Evolutionary conservation across 1,284 basidiomycete species (phyloP).

Genomic region (Tilletiopsis washingtonensis): DNA sequence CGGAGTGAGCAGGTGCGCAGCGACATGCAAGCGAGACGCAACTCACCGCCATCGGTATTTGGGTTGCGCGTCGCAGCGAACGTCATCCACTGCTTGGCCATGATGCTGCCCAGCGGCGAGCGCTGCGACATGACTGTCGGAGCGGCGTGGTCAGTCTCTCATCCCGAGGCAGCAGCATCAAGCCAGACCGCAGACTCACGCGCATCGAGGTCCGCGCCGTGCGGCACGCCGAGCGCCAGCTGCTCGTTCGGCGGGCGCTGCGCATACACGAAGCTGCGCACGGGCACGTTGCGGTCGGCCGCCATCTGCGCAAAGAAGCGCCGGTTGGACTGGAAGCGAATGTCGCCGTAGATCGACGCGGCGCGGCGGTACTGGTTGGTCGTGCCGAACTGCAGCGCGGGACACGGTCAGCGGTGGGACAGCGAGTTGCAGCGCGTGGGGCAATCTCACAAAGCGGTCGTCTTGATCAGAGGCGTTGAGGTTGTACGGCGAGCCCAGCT

Average conservation of each 20-base stretch:
- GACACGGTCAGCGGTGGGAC: no score
- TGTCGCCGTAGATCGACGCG: constrained; percentile 12
- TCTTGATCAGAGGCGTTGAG: not conserved
- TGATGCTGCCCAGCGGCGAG: not conserved
- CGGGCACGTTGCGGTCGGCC: not conserved
- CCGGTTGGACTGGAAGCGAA: constrained; percentile 9
- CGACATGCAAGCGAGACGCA: not conserved
- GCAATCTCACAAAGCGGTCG: no score
- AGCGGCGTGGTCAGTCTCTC: no score
- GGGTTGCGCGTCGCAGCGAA: constrained; percentile 1
- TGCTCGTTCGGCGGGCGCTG: not conserved
- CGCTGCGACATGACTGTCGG: not conserved
- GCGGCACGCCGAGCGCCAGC: constrained; percentile 5
- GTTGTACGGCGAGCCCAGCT: constrained; percentile 4
- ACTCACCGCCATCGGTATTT: not conserved
- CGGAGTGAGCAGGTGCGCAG: no score
- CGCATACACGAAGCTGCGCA: constrained; percentile 3
- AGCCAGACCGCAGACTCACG: not conserved
- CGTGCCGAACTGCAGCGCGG: no score
- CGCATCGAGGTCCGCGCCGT: constrained; percentile 5
- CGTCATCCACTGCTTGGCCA: constrained; percentile 1
- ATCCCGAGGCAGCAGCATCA: no score
- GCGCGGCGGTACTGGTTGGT: constrained; percentile 12
- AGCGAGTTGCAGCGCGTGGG: no score
- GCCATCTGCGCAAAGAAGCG: not conserved